phyloP scores from a whole-genome alignment of 139 green algal genomes.

The Ettlia oleoabundans region DNA sequence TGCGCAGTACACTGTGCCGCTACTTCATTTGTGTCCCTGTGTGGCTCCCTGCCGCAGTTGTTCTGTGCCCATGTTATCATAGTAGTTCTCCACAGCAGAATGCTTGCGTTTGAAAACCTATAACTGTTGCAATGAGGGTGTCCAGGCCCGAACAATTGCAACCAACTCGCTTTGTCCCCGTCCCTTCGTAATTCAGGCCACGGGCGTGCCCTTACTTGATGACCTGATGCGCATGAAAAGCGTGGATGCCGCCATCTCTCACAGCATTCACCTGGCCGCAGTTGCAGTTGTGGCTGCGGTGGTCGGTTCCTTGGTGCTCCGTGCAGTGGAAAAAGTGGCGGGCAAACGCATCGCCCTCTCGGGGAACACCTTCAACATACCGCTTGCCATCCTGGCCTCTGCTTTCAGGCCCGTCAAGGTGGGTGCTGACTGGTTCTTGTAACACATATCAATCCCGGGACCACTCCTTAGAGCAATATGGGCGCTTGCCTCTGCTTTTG shows the following conservation, averaged over 20 bases:
- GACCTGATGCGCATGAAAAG: slow-evolving; percentile 19
- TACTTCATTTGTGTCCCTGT: no score
- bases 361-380: neutral
- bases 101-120: no score
- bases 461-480: no score
- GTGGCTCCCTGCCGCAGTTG: no score
- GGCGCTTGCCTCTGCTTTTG: neutral
- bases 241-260: slow-evolving; percentile 8
- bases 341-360: neutral
- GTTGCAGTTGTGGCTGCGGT: neutral
- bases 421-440: neutral
- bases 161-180: neutral
- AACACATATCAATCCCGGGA: no score
- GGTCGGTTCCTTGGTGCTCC: neutral
- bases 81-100: no score
- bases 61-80: no score
- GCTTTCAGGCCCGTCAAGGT: slow-evolving; percentile 22
- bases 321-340: neutral
- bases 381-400: neutral
- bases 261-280: neutral
- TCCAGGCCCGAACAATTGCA: no score
- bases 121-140: no score
- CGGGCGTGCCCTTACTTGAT: slow-evolving; percentile 42
- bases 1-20: no score
- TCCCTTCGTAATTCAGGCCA: slow-evolving; percentile 5